phyloP scores from a whole-genome alignment of 352 stramenopile species.

The Phytopythium kandeliae region DNA sequence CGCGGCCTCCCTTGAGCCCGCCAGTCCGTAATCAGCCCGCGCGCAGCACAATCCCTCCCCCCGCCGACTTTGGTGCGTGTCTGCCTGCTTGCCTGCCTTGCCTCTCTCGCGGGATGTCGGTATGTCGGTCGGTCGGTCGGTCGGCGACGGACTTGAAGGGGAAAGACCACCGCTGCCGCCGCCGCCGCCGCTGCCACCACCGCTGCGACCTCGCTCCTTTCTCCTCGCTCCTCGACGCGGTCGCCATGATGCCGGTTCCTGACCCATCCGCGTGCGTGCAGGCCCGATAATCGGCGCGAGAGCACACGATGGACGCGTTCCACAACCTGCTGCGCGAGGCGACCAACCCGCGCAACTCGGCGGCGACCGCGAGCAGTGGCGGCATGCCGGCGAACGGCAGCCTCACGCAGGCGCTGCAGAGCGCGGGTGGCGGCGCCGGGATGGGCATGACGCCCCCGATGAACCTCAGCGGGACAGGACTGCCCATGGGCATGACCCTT shows the following conservation, averaged over 20 bases:
- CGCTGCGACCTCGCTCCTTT: too few relatives aligned
- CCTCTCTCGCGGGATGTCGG: too few relatives aligned
- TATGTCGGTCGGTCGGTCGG: too few relatives aligned
- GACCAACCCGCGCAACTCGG: conserved; percentile 41
- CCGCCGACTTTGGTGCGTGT: not conserved
- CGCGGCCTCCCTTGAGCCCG: not conserved
- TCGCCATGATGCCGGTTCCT: too few relatives aligned
- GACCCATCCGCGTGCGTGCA: too few relatives aligned
- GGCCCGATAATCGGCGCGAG: too few relatives aligned
- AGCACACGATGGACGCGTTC: conserved; percentile 53
- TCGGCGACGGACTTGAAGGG: too few relatives aligned
- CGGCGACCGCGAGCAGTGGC: conserved; percentile 6
- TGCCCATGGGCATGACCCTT: conserved; percentile 67
- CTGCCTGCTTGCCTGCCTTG: too few relatives aligned
- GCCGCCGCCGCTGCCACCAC: too few relatives aligned
- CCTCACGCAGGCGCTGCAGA: conserved; percentile 31
- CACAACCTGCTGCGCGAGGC: conserved; percentile 73
- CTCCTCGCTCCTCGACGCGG: too few relatives aligned
- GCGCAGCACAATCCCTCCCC: not conserved
- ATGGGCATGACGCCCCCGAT: conserved; percentile 35
- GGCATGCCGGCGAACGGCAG: conserved; percentile 18
- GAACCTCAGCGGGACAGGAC: conserved; percentile 16
- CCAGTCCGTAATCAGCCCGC: conserved; percentile 29
- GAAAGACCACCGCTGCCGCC: too few relatives aligned
- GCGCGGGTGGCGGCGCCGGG: conserved; percentile 20